Percentiles rank a stretch among this genome's conserved stretches.
Evolutionary conservation across 352 stramenopile species (phyloP).

Genomic region (Pythium guiyangense): DNA sequence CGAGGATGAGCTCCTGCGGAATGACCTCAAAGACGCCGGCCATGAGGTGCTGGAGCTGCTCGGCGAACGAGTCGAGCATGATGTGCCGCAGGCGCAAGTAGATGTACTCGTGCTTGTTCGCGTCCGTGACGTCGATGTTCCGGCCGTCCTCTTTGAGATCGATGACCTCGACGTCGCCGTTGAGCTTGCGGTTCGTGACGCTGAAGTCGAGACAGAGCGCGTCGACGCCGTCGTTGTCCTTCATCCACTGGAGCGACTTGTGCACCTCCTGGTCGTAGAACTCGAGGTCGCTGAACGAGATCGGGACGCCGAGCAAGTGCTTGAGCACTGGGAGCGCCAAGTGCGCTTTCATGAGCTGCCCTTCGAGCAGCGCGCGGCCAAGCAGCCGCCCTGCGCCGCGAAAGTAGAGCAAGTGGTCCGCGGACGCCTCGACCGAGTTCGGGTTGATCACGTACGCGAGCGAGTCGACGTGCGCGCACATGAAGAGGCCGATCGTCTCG

Average conservation of each 20-base stretch:
- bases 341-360: conserved; percentile 87
- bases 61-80: conserved; percentile 91
- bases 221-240: conserved; percentile 79
- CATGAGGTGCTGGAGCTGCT: conserved; percentile 92
- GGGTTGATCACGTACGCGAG: conserved; percentile 80
- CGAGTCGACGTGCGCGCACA: conserved; percentile 78
- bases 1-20: conserved; percentile 76
- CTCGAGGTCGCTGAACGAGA: conserved; percentile 89
- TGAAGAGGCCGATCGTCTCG: conserved; percentile 84
- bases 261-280: conserved; percentile 87
- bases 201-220: conserved; percentile 76
- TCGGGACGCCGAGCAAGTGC: conserved; percentile 75
- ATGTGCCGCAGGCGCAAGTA: conserved; percentile 94
- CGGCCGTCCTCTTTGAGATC: conserved; percentile 82
- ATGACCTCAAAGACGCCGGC: conserved; percentile 97
- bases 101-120: conserved; percentile 98
- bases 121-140: conserved; percentile 89
- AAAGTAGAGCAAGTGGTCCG: conserved; percentile 97
- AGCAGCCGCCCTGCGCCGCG: conserved; percentile 93
- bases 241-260: conserved; percentile 82
- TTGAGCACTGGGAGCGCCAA: conserved; percentile 85
- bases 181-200: conserved; percentile 74
- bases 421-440: conserved; percentile 77
- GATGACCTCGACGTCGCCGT: conserved; percentile 71
- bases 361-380: conserved; percentile 95